These are phyloP conservation scores for Calocybe cyanea DNA, from an alignment of 768 basidiomycete genomes.

Conservation along the genomic window DNA sequence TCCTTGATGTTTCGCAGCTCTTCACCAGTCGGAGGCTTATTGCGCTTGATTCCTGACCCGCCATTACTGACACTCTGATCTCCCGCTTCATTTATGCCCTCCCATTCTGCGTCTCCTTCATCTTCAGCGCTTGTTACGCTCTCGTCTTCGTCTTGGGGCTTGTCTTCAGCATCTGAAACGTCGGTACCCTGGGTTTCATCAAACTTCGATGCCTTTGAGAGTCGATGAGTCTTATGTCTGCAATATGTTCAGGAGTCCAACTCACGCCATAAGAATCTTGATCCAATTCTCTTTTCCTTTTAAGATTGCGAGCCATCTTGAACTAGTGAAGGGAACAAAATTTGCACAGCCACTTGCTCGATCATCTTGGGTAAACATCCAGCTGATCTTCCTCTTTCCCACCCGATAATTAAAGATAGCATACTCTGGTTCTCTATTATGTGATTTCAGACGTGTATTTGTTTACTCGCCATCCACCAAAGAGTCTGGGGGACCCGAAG, in stretches of 20 bases:
- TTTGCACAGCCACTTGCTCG: conserved; percentile 27
- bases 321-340: conserved; percentile 19
- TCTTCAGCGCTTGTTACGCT: conserved; percentile 9
- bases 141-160: conserved; percentile 1
- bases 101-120: conserved; percentile 23
- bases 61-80: background rate
- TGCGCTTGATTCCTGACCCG: conserved; percentile 25
- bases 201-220: background rate
- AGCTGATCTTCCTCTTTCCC: background rate
- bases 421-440: too few species aligned
- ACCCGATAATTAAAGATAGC: too few species aligned
- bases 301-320: conserved; percentile 22
- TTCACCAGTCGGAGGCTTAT: conserved; percentile 61
- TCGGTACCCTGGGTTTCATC: background rate
- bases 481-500: too few species aligned
- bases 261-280: conserved; percentile 21
- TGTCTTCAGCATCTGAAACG: conserved; percentile 12
- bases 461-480: too few species aligned
- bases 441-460: too few species aligned
- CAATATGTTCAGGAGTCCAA: too few species aligned
- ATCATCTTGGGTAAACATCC: background rate
- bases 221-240: too few species aligned
- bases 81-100: conserved; percentile 18
- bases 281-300: conserved; percentile 24
- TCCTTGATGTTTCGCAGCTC: conserved; percentile 73